Base-by-base conservation (phyloP, 2,329 filamentous ascomycete genomes). In the Alternaria dauci region DNA sequence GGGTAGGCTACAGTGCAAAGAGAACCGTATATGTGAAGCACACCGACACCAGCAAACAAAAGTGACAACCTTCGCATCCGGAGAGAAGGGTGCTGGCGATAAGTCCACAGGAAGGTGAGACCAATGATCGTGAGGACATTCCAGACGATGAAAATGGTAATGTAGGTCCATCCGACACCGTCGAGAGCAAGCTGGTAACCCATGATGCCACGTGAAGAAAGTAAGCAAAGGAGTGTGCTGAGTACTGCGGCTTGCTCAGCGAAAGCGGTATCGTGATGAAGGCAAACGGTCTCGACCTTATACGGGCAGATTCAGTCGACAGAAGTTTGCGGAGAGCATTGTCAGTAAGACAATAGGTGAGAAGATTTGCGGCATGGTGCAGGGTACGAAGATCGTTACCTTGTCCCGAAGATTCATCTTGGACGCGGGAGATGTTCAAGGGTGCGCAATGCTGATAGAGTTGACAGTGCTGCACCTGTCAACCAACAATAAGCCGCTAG, bases 41-140 rank as follows among this genome's bases (percentile, higher is more conserved):
- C 67, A 32, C 63, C 34, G 11, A 74, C 56, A 28, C 68, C 74
- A 12, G 58, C 48, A 26, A 76, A 73, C 12, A 76, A 42, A 16
- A 76, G 46, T 3, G 72, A 71, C 18, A 77, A 61, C 30, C 69
- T 66, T 28, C 75, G 73, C 58, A 77, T 76, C 3, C 71, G 72
- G 3, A 77, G 61, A 8, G 70, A 74, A 5, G 73, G 75, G 18
- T 73, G 62, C 16, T 72, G 60, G 14, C 75, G 72, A 61, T 75
- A 61, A 14, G 14, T 54, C 69, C 69, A 72, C 5, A 72, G 67
- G 51, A 68, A 72, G 39, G 36, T 39, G 55, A 71, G 63, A 8
- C 58, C 59, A 50, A 52, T 50, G 14, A 57, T 50, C 25, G 71
- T 54, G 12, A 53, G 20, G 12, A 70, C 14, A 20, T 67, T 72